phyloP scores from a whole-genome alignment of 2,329 filamentous ascomycete species.

The Stromatinia cepivora region DNA sequence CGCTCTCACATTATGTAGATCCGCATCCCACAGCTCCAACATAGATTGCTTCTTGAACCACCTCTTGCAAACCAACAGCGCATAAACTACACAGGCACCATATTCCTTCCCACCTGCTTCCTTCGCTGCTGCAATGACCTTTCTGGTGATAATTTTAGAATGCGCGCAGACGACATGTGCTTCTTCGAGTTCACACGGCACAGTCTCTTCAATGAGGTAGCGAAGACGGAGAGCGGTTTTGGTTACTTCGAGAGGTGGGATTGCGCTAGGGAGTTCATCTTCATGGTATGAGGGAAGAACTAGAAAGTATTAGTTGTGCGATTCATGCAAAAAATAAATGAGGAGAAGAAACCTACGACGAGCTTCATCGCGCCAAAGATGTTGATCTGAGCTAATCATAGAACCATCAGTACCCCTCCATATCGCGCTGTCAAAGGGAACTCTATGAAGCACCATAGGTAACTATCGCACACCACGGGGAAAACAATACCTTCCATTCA shows the following conservation, averaged over 20 bases:
- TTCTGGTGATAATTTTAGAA: constrained; percentile 77
- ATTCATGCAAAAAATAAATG: not conserved
- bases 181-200: constrained; percentile 87
- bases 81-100: constrained; percentile 66
- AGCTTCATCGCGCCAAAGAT: constrained; percentile 38
- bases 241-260: constrained; percentile 78
- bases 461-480: constrained; percentile 18
- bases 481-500: constrained; percentile 34
- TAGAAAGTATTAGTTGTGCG: constrained; percentile 40
- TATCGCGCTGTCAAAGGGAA: not conserved
- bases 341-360: constrained; percentile 30
- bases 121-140: constrained; percentile 77
- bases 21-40: constrained; percentile 88
- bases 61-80: constrained; percentile 47
- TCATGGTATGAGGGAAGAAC: constrained; percentile 66
- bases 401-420: constrained; percentile 1
- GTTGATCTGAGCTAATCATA: constrained; percentile 28
- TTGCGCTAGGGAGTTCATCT: constrained; percentile 61
- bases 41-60: constrained; percentile 79
- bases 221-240: constrained; percentile 87
- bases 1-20: constrained; percentile 76
- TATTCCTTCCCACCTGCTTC: constrained; percentile 77
- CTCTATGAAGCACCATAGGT: not conserved
- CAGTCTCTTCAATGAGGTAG: constrained; percentile 83
- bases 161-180: constrained; percentile 74